Evolutionary conservation across 2,329 filamentous ascomycete genomes (phyloP).

Genomic region (Beauveria caledonica): DNA sequence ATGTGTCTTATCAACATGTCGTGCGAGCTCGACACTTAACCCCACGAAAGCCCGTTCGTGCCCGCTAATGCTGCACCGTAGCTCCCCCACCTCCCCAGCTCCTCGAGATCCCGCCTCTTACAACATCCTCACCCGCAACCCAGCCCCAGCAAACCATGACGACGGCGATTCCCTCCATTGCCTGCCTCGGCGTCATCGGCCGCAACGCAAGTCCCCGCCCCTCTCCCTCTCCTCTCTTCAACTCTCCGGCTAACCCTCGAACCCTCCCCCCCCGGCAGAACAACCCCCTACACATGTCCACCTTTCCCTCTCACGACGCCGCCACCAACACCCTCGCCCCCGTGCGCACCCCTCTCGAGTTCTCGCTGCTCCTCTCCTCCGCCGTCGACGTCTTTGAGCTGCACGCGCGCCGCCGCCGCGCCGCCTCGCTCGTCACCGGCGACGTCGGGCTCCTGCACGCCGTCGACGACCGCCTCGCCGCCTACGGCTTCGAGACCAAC

Average conservation of each 20-base stretch:
- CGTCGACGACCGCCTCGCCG: conserved; percentile 83
- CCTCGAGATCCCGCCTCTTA: background rate
- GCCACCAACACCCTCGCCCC: conserved; percentile 43
- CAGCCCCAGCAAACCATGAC: conserved; percentile 35
- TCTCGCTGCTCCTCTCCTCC: conserved; percentile 82
- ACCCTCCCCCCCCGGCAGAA: conserved; percentile 49
- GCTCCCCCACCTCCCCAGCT: background rate
- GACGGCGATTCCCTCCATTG: conserved; percentile 67
- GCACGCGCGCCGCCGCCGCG: conserved; percentile 52
- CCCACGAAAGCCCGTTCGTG: background rate
- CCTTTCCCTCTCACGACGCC: conserved; percentile 69
- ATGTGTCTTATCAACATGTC: background rate
- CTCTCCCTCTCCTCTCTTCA: background rate
- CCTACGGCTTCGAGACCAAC: conserved; percentile 95
- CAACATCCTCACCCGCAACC: conserved; percentile 2
- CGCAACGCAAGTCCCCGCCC: conserved; percentile 59
- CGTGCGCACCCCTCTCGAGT: conserved; percentile 71
- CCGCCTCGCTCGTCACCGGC: conserved; percentile 49
- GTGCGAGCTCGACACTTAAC: too few relatives aligned
- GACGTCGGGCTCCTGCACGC: conserved; percentile 90
- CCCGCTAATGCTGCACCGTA: background rate
- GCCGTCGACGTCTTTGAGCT: conserved; percentile 92
- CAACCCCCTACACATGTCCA: conserved; percentile 87
- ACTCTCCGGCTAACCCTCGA: background rate
- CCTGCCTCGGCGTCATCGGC: conserved; percentile 88